Base-by-base conservation (phyloP, 768 basidiomycete genomes). In the Tulasnella sp. region DNA sequence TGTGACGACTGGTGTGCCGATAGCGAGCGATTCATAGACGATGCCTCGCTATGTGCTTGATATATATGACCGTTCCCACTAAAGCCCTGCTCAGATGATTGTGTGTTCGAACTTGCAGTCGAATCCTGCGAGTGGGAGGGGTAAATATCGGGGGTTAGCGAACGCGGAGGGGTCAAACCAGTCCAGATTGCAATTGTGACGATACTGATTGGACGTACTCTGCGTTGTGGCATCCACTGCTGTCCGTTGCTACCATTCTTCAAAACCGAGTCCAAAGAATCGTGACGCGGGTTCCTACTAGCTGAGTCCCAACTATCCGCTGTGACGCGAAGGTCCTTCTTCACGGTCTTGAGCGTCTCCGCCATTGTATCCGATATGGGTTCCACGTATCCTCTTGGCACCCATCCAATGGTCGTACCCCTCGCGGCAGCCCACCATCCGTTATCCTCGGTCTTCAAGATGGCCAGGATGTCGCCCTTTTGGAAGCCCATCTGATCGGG, bases 391-490 rank as follows among this genome's bases (percentile, higher is more conserved):
- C 15, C 44, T 23, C 47, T 58, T 9, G 56, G 56, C 26, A 58
- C 38, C 56, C 56, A 58, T 42, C 56, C 56, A 23, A 58, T 48
- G 9, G 24, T 48, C 43, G 24, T 29, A 44, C 47, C 43, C 19
- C 15, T 24, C 23, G 56, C 45, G 3, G 56, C 56, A 3, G 56
- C 56, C 56, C 56, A 58, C 56, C 56, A 58, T 2, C 56, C 56
- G 56, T 29, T 58, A 17, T 58, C 56, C 19, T 58, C 56, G 4
- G 56, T 58, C 11, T 38, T 48, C 10, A 58, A 24, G 48, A 58
- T 58, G 4, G 43, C 56, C 48, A 58, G 56, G 38, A 58, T 58
- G 45, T 58, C 56, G 56, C 56, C 56, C 5, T 49, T 47, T 7
- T 27, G 56, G 13, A 58, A 58, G 43, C 44, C 44, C 5, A 55